A percentile compares a stretch with the other conserved stretches of the same genome.
Conservation (phyloP, 805 yeast genomes). For the Hyphopichia homilentoma region DNA sequence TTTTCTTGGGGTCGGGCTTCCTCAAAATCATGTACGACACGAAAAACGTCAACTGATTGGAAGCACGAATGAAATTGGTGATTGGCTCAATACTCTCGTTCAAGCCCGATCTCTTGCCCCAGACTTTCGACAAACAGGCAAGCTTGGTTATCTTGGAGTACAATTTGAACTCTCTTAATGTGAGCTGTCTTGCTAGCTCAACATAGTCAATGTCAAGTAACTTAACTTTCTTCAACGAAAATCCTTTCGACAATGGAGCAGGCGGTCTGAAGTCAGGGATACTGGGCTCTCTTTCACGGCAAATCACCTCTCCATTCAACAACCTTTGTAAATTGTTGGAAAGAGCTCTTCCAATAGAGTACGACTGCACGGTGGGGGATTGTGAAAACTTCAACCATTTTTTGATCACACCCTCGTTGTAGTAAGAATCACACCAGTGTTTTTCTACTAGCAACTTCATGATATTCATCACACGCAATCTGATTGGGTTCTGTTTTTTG, state of each 20-base stretch:
- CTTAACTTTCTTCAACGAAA: constrained; percentile 38
- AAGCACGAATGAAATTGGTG: constrained; percentile 62
- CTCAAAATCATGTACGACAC: constrained; percentile 72
- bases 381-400: constrained; percentile 31
- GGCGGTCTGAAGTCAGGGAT: constrained; percentile 31
- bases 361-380: constrained; percentile 17
- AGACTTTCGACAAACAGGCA: constrained; percentile 73
- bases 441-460: constrained; percentile 64
- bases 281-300: constrained; percentile 24
- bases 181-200: constrained; percentile 80
- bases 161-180: constrained; percentile 68
- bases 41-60: constrained; percentile 80
- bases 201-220: constrained; percentile 66
- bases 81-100: constrained; percentile 42
- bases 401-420: constrained; percentile 39
- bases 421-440: constrained; percentile 66
- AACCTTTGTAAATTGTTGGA: constrained; percentile 20
- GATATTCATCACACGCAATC: constrained; percentile 60
- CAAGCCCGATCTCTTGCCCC: constrained; percentile 66
- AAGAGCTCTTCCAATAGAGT: constrained; percentile 26
- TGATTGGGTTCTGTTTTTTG: constrained; percentile 64
- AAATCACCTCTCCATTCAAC: constrained; percentile 27
- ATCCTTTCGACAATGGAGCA: constrained; percentile 36
- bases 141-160: constrained; percentile 65
- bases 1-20: constrained; percentile 56